These are phyloP conservation scores for Aphanomyces astaci DNA, from an alignment of 352 stramenopile species.

Conservation along the genomic window DNA sequence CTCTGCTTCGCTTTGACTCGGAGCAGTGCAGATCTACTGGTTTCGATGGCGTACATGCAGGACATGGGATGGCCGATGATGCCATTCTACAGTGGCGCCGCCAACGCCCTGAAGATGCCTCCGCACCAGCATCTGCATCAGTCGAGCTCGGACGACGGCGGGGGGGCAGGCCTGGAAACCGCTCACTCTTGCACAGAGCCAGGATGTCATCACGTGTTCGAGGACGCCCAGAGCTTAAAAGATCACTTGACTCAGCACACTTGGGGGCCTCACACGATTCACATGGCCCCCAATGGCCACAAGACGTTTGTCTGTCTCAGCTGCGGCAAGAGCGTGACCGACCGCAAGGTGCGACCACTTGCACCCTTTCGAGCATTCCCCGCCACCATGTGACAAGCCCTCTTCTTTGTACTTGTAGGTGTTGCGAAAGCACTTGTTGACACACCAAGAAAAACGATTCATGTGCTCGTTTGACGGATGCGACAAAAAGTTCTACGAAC, in stretches of 20 bases:
- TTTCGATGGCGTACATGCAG: constrained; percentile 11
- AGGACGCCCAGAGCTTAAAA: constrained; percentile 19
- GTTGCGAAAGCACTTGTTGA: constrained; percentile 23
- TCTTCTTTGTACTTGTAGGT: too few species aligned
- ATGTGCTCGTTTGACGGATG: constrained; percentile 22
- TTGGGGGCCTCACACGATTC: constrained; percentile 17
- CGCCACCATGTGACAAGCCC: too few species aligned
- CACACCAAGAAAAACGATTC: constrained; percentile 25
- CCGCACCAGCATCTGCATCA: neutral
- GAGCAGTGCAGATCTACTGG: neutral
- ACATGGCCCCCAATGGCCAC: neutral
- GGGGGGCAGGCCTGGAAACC: neutral
- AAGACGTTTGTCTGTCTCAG: constrained; percentile 19
- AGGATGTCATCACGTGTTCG: constrained; percentile 14
- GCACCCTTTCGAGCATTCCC: neutral
- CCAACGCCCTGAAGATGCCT: neutral
- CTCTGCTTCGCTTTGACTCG: neutral
- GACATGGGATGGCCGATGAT: constrained; percentile 5
- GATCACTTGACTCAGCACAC: constrained; percentile 24
- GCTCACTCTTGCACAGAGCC: constrained; percentile 11
- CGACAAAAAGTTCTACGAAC: constrained; percentile 25
- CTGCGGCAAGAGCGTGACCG: constrained; percentile 18
- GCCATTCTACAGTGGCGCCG: neutral
- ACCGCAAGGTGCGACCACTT: constrained; percentile 2
- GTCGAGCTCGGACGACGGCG: neutral